Percentiles rank a stretch among this genome's conserved stretches.
Evolutionary conservation across 345 rosid genomes (phyloP).

Genomic region (Ricinus communis): DNA sequence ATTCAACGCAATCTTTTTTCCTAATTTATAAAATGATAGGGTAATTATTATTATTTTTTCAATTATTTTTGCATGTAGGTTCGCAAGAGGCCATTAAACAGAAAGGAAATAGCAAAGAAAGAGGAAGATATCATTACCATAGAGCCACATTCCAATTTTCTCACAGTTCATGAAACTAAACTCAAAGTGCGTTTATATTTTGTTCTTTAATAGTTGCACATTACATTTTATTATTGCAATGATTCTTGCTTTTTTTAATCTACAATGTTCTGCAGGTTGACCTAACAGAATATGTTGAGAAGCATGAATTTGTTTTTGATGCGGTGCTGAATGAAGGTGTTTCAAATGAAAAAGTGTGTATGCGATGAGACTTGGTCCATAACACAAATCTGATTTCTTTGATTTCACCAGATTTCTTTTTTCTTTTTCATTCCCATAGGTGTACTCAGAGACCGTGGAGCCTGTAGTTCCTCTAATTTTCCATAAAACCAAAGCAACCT

Average conservation of each 20-base stretch:
- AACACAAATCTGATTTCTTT: background rate
- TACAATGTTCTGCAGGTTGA: conserved; percentile 46
- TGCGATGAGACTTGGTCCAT: background rate
- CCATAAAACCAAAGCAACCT: conserved; percentile 57
- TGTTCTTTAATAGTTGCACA: background rate
- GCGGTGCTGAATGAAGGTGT: conserved; percentile 53
- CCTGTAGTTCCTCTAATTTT: conserved; percentile 57
- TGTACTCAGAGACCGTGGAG: conserved; percentile 57
- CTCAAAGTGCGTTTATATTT: conserved; percentile 39
- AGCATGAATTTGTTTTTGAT: conserved; percentile 60
- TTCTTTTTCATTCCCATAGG: conserved; percentile 22
- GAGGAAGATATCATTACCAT: conserved; percentile 56
- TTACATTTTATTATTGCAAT: background rate
- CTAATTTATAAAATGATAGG: background rate
- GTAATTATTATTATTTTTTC: background rate
- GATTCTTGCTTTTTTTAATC: background rate
- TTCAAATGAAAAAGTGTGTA: conserved; percentile 51
- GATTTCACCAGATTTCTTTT: conserved; percentile 16
- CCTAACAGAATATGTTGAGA: conserved; percentile 57
- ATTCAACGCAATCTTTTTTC: background rate
- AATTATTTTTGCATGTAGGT: conserved; percentile 42
- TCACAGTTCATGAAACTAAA: conserved; percentile 56
- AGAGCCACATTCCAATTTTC: conserved; percentile 38
- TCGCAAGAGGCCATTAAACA: conserved; percentile 59
- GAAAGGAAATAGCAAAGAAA: conserved; percentile 50